Conservation (phyloP, 805 yeast species). For the Clavispora fructus region DNA sequence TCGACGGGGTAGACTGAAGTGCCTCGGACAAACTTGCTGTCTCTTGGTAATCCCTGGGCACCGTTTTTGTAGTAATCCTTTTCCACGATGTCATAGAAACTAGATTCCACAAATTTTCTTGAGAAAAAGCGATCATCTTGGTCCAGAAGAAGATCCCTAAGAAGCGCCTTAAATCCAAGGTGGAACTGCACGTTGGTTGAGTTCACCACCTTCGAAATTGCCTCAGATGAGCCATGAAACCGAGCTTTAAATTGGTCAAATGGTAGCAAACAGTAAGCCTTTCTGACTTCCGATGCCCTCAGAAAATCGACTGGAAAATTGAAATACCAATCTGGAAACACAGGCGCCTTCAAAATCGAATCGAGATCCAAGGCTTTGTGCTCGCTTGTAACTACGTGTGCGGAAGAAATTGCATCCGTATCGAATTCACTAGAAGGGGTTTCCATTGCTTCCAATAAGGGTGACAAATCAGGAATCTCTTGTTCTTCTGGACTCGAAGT, state of each 20-base stretch:
- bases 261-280: background rate
- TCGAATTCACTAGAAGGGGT: background rate
- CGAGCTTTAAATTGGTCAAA: background rate
- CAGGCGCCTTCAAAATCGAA: background rate
- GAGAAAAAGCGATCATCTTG: background rate
- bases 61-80: background rate
- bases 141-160: background rate
- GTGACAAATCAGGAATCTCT: background rate
- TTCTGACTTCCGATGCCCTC: background rate
- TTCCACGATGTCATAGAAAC: background rate
- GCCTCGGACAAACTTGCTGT: background rate
- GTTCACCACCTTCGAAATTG: too few species aligned
- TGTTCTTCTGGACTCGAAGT: too few species aligned
- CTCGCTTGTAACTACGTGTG: background rate
- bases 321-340: background rate
- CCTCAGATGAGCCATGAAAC: background rate
- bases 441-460: background rate
- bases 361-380: background rate
- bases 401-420: background rate
- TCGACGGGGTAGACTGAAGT: background rate
- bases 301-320: background rate
- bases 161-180: background rate
- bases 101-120: background rate
- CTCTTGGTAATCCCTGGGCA: background rate
- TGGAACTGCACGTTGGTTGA: background rate